Base-by-base conservation (phyloP, 192 early-diverging fungal species). In the Backusella liffmaniae region DNA sequence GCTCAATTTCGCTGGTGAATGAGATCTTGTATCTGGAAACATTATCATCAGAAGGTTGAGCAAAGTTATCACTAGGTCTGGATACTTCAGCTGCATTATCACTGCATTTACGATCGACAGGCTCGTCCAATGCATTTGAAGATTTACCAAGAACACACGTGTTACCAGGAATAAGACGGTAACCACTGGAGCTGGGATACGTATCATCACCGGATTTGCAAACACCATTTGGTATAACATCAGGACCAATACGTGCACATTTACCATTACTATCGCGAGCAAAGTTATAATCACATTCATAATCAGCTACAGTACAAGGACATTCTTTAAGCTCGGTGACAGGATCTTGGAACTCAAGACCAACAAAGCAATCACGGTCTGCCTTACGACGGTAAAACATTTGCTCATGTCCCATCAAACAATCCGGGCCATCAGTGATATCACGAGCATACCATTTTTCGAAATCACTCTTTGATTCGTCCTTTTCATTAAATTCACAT, bases 221-320 rank as follows among this genome's bases (percentile, higher is more conserved):
- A 18, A 89, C 72, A 73, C 85, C 88, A 36, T 85, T 81, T 72
- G 91, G 85, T 73, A 96, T 77, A 35, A 77, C 49, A 79, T 87
- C 80, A 21, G 78, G 59, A 7, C 91, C 92, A 5, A 81, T 75
- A 59, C 85, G 84, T 21, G 88, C 81, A 82, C 97, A 98, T 56
- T 83, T 69, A 21, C 88, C 88, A 29, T 82, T 75, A 1, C 74
- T 74, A 1, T 56, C 41, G 26, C 87, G 79, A 12, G 88, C 84
- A 83, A 88, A 98, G 77, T 95, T 91, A 74, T 89, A 92, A 82
- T 99, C 97, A 80, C 98, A 99, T 83, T 98, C 98, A 82, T 90
- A 99, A 83, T 99, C 98, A 62, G 88, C 85, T 26, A 80, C 84
- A 0, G 92, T 88, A 84, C 98, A 99, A 9, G 80, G 75, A 78